Percentiles rank a stretch among this genome's conserved stretches.
Evolutionary conservation across 495 filamentous ascomycete species (phyloP).

Genomic region (Haplographium delicatum): DNA sequence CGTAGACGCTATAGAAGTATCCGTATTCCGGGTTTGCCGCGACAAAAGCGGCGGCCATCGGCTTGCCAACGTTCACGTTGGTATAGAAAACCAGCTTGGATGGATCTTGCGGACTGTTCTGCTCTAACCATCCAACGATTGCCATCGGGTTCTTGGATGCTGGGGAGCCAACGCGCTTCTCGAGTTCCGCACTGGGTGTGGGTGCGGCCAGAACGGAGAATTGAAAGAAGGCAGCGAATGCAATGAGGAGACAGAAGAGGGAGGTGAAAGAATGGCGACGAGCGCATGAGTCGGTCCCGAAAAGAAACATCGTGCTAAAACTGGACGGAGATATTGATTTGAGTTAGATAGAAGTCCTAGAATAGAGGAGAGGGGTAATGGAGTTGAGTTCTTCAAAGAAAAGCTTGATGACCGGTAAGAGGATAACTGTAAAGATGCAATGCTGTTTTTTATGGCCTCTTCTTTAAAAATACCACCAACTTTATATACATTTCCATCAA

Average conservation of each 20-base stretch:
- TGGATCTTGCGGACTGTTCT: background rate
- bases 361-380: too few relatives aligned
- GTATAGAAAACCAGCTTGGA: background rate
- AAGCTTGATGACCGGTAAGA: too few relatives aligned
- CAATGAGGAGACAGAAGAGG: background rate
- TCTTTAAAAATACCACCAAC: too few relatives aligned
- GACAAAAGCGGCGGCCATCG: background rate
- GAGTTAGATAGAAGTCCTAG: too few relatives aligned
- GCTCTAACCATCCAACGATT: background rate
- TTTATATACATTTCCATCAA: too few relatives aligned
- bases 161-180: background rate
- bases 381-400: too few relatives aligned
- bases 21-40: background rate
- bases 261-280: background rate
- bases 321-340: too few relatives aligned
- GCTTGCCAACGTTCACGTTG: background rate
- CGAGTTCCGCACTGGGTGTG: background rate
- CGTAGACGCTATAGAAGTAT: background rate
- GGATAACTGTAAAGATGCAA: too few relatives aligned
- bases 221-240: background rate
- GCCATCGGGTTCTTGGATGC: background rate
- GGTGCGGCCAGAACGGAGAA: background rate
- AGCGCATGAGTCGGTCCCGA: too few relatives aligned
- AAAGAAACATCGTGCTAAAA: too few relatives aligned
- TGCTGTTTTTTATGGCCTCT: too few relatives aligned